Evolutionary conservation across 2,329 filamentous ascomycete species (phyloP).

Genomic region (Tolypocladium nubicola): DNA sequence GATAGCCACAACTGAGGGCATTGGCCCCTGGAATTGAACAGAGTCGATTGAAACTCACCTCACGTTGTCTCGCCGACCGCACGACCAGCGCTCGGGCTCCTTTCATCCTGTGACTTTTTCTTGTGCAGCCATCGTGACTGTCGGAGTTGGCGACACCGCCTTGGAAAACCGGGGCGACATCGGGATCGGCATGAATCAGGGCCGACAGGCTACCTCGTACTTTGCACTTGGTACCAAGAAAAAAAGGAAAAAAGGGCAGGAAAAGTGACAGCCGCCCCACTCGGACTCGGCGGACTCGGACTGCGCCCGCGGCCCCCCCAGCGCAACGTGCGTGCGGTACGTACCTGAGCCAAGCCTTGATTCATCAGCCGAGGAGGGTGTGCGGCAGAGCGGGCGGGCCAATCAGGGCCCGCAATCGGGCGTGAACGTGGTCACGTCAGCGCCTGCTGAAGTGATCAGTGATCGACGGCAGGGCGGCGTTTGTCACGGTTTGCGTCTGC

Average conservation of each 20-base stretch:
- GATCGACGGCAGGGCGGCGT: background rate
- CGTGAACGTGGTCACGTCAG: background rate
- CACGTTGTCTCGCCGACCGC: background rate
- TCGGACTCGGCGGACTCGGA: slow-evolving; percentile 1
- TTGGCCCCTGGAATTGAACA: slow-evolving; percentile 1
- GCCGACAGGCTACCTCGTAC: background rate
- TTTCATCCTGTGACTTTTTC: background rate
- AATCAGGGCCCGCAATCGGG: background rate
- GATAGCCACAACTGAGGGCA: background rate
- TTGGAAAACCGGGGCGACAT: slow-evolving; percentile 1
- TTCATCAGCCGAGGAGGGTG: slow-evolving; percentile 2
- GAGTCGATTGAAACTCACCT: slow-evolving; percentile 1
- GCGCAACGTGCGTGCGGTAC: background rate
- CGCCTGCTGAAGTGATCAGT: background rate
- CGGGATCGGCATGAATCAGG: slow-evolving; percentile 4
- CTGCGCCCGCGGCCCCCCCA: background rate
- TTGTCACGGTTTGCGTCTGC: background rate
- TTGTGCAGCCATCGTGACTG: background rate
- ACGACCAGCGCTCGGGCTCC: background rate
- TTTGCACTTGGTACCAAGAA: background rate
- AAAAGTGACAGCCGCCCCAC: background rate
- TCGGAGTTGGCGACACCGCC: background rate
- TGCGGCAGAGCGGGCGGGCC: background rate
- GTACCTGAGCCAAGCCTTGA: background rate
- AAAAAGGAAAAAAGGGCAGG: background rate